Conservation (phyloP, 2,329 filamentous ascomycete genomes). For the Aspergillus viridinutans region DNA sequence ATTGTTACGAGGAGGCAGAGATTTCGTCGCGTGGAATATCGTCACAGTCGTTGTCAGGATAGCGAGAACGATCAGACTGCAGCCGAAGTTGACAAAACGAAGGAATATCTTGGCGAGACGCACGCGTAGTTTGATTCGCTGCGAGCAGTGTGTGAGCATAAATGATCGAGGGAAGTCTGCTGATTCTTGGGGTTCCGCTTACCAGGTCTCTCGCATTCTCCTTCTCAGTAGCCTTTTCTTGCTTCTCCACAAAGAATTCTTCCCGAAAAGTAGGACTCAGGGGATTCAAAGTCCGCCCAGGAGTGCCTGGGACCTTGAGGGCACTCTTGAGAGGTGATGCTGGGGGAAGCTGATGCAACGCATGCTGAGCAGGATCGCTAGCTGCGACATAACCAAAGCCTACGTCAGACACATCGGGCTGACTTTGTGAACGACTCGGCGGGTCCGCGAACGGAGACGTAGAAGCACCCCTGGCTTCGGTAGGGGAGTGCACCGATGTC, state of each 20-base stretch:
- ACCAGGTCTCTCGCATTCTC: slow-evolving; percentile 85
- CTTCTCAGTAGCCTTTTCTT: slow-evolving; percentile 75
- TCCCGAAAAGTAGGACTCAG: slow-evolving; percentile 89
- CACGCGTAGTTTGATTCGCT: slow-evolving; percentile 92
- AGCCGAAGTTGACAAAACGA: slow-evolving; percentile 94
- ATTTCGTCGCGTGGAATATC: slow-evolving; percentile 86
- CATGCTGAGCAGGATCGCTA: slow-evolving; percentile 48
- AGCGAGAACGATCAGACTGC: slow-evolving; percentile 86
- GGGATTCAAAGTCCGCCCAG: slow-evolving; percentile 70
- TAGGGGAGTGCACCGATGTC: slow-evolving; percentile 59
- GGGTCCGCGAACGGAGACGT: slow-evolving; percentile 52
- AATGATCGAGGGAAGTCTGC: slow-evolving; percentile 1
- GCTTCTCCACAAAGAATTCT: slow-evolving; percentile 81
- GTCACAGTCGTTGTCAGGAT: slow-evolving; percentile 84
- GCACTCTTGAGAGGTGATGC: slow-evolving; percentile 84
- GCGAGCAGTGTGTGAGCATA: slow-evolving; percentile 36
- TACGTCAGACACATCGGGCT: slow-evolving; percentile 67
- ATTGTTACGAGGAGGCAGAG: slow-evolving; percentile 69
- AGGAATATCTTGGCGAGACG: slow-evolving; percentile 91
- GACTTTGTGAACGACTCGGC: slow-evolving; percentile 45
- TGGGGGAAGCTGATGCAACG: slow-evolving; percentile 58
- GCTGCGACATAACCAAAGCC: slow-evolving; percentile 85
- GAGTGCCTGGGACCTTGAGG: slow-evolving; percentile 79
- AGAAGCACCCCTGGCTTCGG: slow-evolving; percentile 45
- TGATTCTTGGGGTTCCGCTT: slow-evolving; percentile 39